Evolutionary conservation across 768 basidiomycete genomes (phyloP).

Genomic region (Ramaria sp.): DNA sequence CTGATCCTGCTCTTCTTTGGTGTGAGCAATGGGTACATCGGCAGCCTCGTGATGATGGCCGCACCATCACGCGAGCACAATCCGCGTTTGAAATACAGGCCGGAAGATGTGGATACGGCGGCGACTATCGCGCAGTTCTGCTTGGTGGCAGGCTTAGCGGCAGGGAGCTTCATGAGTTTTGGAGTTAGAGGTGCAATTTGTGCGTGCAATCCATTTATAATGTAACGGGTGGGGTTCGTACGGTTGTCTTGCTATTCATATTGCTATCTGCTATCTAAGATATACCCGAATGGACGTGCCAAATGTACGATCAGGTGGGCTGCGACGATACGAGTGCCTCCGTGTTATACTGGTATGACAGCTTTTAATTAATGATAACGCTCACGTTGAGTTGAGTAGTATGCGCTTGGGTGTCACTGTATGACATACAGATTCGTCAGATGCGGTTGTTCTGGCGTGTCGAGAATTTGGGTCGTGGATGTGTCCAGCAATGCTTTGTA

Average conservation of each 20-base stretch:
- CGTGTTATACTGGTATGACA: too few relatives aligned
- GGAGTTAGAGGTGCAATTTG: constrained; percentile 61
- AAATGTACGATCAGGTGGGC: not conserved
- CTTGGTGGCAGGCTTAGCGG: constrained; percentile 60
- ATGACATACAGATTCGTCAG: too few relatives aligned
- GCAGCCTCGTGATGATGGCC: constrained; percentile 71
- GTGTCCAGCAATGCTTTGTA: too few relatives aligned
- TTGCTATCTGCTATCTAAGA: not conserved
- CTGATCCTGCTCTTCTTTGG: constrained; percentile 62
- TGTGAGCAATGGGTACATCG: constrained; percentile 72
- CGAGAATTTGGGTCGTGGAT: too few relatives aligned
- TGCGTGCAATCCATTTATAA: constrained; percentile 56
- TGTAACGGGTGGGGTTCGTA: not conserved
- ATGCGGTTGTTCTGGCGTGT: too few relatives aligned
- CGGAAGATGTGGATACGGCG: constrained; percentile 76
- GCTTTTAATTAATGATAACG: too few relatives aligned
- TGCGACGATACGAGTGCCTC: too few relatives aligned
- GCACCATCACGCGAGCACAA: constrained; percentile 78
- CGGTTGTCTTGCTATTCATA: not conserved
- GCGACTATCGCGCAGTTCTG: constrained; percentile 76
- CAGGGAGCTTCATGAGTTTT: constrained; percentile 76
- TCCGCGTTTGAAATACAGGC: constrained; percentile 50
- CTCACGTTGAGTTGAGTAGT: too few relatives aligned
- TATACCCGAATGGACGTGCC: not conserved
- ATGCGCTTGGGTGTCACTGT: too few relatives aligned